Evolutionary conservation across 306 rosid species (phyloP).

Genomic region (Mimosa bimucronata): DNA sequence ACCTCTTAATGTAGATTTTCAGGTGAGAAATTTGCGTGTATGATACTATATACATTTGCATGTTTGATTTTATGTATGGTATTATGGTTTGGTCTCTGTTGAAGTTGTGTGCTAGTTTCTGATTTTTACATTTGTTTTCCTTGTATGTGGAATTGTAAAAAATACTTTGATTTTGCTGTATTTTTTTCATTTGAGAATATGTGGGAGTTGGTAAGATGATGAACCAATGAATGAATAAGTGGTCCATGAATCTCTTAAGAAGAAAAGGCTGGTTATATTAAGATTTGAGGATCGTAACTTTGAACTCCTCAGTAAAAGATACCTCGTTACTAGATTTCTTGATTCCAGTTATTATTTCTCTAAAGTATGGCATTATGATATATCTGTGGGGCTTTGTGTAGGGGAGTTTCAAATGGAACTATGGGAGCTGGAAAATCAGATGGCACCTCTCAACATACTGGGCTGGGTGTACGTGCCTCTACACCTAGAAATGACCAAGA

Average conservation of each 20-base stretch:
- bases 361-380: slow-evolving; percentile 39
- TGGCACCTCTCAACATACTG: slow-evolving; percentile 71
- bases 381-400: slow-evolving; percentile 43
- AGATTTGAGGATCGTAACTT: slow-evolving; percentile 30
- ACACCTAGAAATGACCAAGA: slow-evolving; percentile 80
- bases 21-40: background rate
- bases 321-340: background rate
- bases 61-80: background rate
- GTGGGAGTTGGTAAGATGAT: background rate
- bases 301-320: slow-evolving; percentile 26
- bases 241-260: background rate
- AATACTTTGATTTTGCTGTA: background rate
- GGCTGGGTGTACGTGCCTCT: slow-evolving; percentile 81
- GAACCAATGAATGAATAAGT: background rate
- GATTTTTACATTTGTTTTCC: background rate
- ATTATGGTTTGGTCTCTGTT: background rate
- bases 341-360: slow-evolving; percentile 34
- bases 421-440: slow-evolving; percentile 82
- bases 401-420: slow-evolving; percentile 80
- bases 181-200: background rate
- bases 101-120: background rate
- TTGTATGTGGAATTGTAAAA: background rate
- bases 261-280: slow-evolving; percentile 18
- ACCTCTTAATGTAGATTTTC: slow-evolving; percentile 4
- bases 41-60: background rate